phyloP scores from a whole-genome alignment of 2,329 filamentous ascomycete species.

The Westerdykella sp. region DNA sequence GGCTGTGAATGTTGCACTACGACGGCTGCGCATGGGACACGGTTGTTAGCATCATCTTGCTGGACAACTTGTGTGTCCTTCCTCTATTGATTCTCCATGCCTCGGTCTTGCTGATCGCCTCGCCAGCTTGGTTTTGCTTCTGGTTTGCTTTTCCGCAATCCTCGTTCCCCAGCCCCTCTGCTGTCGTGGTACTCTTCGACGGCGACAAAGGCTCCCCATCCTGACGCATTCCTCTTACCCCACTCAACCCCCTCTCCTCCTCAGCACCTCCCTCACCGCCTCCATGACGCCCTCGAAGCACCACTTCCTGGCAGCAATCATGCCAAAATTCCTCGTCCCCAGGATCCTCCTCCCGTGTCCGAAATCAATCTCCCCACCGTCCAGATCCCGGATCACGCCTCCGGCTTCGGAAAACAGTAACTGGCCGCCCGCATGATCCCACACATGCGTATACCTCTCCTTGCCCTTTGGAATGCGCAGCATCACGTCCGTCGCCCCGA shows the following conservation, averaged over 20 bases:
- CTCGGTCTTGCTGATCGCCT: no score
- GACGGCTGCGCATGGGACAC: constrained; percentile 10
- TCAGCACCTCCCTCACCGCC: constrained; percentile 25
- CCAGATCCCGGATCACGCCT: constrained; percentile 46
- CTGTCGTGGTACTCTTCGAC: background rate
- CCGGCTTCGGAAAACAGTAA: constrained; percentile 48
- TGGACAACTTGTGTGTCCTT: no score
- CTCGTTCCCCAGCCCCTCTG: background rate
- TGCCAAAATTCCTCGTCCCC: constrained; percentile 31
- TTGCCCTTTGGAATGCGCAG: constrained; percentile 43
- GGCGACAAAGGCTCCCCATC: background rate
- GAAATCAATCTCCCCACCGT: constrained; percentile 47
- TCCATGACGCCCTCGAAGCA: constrained; percentile 21
- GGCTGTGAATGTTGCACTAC: constrained; percentile 8
- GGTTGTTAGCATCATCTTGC: constrained; percentile 10
- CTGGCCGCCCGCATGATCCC: constrained; percentile 52
- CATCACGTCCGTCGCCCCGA: constrained; percentile 46
- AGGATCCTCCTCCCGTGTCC: constrained; percentile 26
- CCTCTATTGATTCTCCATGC: no score
- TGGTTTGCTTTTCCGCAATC: no score
- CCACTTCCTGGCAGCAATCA: constrained; percentile 27
- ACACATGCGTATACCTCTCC: constrained; percentile 45
- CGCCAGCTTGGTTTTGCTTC: no score
- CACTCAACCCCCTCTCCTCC: constrained; percentile 11
- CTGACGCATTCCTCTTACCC: background rate